Conservation (phyloP, 2,329 filamentous ascomycete species). For the Fusarium fujikuroi region DNA sequence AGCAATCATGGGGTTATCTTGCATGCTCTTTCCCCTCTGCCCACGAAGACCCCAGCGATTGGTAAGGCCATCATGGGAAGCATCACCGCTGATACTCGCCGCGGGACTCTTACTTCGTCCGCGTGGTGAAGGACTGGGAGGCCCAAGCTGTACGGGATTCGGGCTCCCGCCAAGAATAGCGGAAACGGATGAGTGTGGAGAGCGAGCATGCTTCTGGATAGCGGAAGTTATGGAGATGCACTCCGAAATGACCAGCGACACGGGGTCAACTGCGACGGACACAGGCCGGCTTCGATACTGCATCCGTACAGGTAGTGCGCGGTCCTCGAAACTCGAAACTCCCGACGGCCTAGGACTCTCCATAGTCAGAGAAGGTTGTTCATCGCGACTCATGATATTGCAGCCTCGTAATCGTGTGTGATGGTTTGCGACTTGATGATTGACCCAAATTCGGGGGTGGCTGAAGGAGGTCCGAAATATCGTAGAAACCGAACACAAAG, state of each 20-base stretch:
- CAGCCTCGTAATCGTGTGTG: conserved; percentile 25
- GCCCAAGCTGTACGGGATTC: conserved; percentile 65
- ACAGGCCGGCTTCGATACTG: conserved; percentile 71
- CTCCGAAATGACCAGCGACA: conserved; percentile 95
- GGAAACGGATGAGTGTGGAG: conserved; percentile 94
- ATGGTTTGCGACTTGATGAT: conserved; percentile 24
- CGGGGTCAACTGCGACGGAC: conserved; percentile 87
- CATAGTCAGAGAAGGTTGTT: conserved; percentile 40
- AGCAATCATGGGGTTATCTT: conserved; percentile 96
- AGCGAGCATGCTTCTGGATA: conserved; percentile 97
- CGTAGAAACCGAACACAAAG: background rate
- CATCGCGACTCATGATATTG: conserved; percentile 50
- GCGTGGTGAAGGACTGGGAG: conserved; percentile 55
- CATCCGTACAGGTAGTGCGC: conserved; percentile 57
- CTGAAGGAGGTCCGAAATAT: conserved; percentile 1
- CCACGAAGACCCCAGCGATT: conserved; percentile 94
- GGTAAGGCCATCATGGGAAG: conserved; percentile 68
- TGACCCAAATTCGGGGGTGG: conserved; percentile 9
- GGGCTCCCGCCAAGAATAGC: conserved; percentile 88
- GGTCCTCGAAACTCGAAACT: conserved; percentile 34
- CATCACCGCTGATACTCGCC: conserved; percentile 52
- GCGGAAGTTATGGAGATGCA: conserved; percentile 98
- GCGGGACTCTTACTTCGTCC: conserved; percentile 56
- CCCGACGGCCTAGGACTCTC: conserved; percentile 39
- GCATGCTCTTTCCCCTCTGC: conserved; percentile 96